These are phyloP conservation scores for Linum lewisii DNA, from an alignment of 345 rosid species.

Conservation along the genomic window DNA sequence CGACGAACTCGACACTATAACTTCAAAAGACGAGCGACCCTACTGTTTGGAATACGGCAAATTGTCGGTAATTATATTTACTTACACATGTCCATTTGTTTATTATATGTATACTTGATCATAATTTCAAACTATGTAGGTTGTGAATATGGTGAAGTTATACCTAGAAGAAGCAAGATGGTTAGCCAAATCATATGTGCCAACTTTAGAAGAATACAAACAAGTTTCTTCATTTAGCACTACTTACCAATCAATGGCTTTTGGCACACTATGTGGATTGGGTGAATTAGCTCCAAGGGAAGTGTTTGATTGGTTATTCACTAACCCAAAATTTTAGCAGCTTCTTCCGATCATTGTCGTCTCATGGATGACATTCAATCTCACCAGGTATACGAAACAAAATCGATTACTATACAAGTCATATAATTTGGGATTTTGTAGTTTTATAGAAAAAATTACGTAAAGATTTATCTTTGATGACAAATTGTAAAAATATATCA, in stretches of 20 bases:
- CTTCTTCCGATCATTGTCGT: slow-evolving; percentile 5
- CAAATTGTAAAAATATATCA: too few species aligned
- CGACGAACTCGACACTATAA: neutral
- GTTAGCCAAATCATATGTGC: slow-evolving; percentile 15
- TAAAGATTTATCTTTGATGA: too few species aligned
- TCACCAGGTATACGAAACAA: neutral
- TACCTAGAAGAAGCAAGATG: slow-evolving; percentile 40
- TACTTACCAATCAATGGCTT: slow-evolving; percentile 18
- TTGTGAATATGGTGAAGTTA: neutral
- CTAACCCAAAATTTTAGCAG: slow-evolving; percentile 11
- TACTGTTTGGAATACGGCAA: neutral
- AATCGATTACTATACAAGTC: too few species aligned
- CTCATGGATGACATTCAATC: slow-evolving; percentile 17
- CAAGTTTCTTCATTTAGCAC: slow-evolving; percentile 31
- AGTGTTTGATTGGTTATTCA: slow-evolving; percentile 9
- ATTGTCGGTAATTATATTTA: neutral
- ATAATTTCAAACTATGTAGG: neutral
- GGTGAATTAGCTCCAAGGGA: slow-evolving; percentile 6
- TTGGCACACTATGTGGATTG: slow-evolving; percentile 12
- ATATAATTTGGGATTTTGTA: too few species aligned
- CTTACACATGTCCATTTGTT: too few species aligned
- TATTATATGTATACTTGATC: too few species aligned
- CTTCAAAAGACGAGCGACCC: neutral
- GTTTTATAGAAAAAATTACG: too few species aligned
- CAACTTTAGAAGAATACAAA: slow-evolving; percentile 31